phyloP scores from a whole-genome alignment of 345 rosid genomes.

The sweet orange (Citrus sinensis) region DVS_A1.0 CM039164.1:25028501-25029000 shows the following conservation, averaged over 20 bases:
- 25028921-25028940: too few species aligned
- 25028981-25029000: not conserved
- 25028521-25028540: conserved; percentile 33
- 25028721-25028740: not conserved
- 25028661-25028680: not conserved
- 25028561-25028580: not conserved
- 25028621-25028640: not conserved
- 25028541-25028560: not conserved
- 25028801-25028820: not conserved
- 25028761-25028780: not conserved
- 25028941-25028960: too few species aligned
- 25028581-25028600: not conserved
- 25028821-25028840: not conserved
- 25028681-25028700: not conserved
- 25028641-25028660: not conserved
- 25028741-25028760: not conserved
- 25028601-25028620: not conserved
- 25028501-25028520: conserved; percentile 56
- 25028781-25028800: not conserved
- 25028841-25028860: not conserved
- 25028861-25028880: not conserved
- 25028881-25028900: not conserved
- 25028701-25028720: not conserved
- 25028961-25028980: too few species aligned
- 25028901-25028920: not conserved